phyloP scores from a whole-genome alignment of 768 basidiomycete genomes.

The Rhodotorula sphaerocarpa region DNA sequence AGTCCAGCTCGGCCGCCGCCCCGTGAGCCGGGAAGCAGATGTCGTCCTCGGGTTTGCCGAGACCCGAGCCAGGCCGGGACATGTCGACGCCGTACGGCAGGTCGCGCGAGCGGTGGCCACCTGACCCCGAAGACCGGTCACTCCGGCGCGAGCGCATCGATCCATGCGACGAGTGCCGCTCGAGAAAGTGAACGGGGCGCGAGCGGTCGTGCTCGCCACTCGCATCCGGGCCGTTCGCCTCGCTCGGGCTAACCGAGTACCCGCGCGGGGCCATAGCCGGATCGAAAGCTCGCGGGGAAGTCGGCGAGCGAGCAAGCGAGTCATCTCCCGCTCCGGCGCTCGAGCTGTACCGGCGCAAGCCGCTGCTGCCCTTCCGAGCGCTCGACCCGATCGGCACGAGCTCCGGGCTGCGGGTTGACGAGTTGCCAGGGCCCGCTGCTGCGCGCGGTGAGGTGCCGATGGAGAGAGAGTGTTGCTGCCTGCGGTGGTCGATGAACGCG shows the following conservation, averaged over 20 bases:
- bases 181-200: conserved; percentile 29
- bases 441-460: conserved; percentile 8
- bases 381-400: too few relatives aligned
- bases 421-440: neutral
- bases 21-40: conserved; percentile 39
- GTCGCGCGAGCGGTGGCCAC: conserved; percentile 3
- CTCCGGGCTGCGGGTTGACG: too few relatives aligned
- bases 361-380: conserved; percentile 5
- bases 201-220: too few relatives aligned
- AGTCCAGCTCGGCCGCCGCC: conserved; percentile 28
- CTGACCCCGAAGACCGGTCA: neutral
- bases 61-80: conserved; percentile 32
- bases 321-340: conserved; percentile 23
- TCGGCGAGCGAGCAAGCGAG: neutral
- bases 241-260: too few relatives aligned
- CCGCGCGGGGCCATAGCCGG: too few relatives aligned
- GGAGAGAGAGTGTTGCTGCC: conserved; percentile 35
- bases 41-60: conserved; percentile 38
- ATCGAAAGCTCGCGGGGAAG: too few relatives aligned
- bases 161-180: conserved; percentile 31
- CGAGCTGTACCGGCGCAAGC: conserved; percentile 9
- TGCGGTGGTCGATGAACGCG: conserved; percentile 40
- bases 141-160: conserved; percentile 23
- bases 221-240: too few relatives aligned
- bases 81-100: conserved; percentile 18